Evolutionary conservation across 495 filamentous ascomycete genomes (phyloP).

Genomic region (Tuber microsphaerosporum): DNA sequence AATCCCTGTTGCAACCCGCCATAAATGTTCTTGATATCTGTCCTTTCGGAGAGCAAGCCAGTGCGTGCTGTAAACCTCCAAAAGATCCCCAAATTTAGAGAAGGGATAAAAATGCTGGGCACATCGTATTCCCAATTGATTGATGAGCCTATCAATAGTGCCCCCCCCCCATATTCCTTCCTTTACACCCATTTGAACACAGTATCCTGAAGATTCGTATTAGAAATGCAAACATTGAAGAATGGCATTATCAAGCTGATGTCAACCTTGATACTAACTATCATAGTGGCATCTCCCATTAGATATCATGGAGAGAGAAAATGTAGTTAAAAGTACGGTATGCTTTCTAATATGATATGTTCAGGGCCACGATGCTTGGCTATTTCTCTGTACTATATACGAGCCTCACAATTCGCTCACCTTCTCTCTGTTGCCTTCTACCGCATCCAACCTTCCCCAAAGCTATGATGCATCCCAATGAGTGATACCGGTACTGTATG

Average conservation of each 20-base stretch:
- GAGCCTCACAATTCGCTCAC: background rate
- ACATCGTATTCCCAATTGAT: background rate
- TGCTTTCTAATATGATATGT: background rate
- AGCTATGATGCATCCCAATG: background rate
- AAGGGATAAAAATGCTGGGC: background rate
- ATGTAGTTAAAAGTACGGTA: background rate
- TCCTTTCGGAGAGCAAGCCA: constrained; percentile 24
- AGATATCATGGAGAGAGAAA: background rate
- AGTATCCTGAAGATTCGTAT: background rate
- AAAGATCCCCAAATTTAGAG: background rate
- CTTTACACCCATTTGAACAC: background rate
- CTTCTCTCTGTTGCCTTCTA: background rate
- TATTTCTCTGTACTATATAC: too few species aligned
- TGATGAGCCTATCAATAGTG: background rate
- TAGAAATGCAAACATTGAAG: background rate
- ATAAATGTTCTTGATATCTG: constrained; percentile 30
- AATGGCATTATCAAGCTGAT: background rate
- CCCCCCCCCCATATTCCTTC: background rate
- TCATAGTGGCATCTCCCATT: background rate
- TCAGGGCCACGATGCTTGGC: background rate
- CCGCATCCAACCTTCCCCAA: background rate
- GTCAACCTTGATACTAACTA: background rate
- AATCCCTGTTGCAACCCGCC: constrained; percentile 21
- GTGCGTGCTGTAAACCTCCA: background rate
- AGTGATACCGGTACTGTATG: background rate